These are phyloP conservation scores for Collariella sp. DNA, from an alignment of 495 filamentous ascomycete genomes.

Conservation along the genomic window DNA sequence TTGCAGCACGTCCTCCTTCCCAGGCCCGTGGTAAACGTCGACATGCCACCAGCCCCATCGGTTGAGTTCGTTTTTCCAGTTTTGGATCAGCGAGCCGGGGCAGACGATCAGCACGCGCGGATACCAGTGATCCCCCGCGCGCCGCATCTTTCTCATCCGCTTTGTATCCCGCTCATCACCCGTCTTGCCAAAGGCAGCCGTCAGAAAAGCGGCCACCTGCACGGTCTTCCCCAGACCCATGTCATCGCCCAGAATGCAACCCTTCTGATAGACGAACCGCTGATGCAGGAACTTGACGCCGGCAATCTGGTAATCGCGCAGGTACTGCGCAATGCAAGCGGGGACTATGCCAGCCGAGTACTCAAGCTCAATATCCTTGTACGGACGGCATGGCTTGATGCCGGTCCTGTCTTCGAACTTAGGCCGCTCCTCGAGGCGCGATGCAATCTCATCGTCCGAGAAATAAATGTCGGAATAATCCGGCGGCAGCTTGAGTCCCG, in stretches of 20 bases:
- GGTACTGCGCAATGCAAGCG: constrained; percentile 83
- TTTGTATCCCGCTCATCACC: constrained; percentile 83
- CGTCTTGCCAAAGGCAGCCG: constrained; percentile 89
- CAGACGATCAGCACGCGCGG: constrained; percentile 80
- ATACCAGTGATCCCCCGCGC: constrained; percentile 61
- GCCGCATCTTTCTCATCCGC: constrained; percentile 83
- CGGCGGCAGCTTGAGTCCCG: constrained; percentile 70
- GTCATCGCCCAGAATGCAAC: constrained; percentile 86
- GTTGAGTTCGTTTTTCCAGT: constrained; percentile 79
- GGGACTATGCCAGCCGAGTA: constrained; percentile 79
- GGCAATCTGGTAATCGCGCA: constrained; percentile 84
- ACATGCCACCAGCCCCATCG: constrained; percentile 96
- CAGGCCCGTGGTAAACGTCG: constrained; percentile 70
- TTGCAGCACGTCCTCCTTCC: constrained; percentile 62
- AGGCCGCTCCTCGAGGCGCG: constrained; percentile 57
- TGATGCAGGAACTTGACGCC: constrained; percentile 83
- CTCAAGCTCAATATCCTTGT: constrained; percentile 65
- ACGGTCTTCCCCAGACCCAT: constrained; percentile 98
- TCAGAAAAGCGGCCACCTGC: constrained; percentile 91
- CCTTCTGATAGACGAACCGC: constrained; percentile 84
- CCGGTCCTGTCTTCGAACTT: constrained; percentile 48
- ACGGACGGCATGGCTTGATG: constrained; percentile 53
- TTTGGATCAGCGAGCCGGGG: constrained; percentile 77
- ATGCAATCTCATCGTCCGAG: constrained; percentile 69
- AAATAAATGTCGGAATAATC: constrained; percentile 75